These are phyloP conservation scores for Ophiocordyceps camponoti-rufipedis DNA, from an alignment of 2,329 filamentous ascomycete species.

Conservation along the genomic window DNA sequence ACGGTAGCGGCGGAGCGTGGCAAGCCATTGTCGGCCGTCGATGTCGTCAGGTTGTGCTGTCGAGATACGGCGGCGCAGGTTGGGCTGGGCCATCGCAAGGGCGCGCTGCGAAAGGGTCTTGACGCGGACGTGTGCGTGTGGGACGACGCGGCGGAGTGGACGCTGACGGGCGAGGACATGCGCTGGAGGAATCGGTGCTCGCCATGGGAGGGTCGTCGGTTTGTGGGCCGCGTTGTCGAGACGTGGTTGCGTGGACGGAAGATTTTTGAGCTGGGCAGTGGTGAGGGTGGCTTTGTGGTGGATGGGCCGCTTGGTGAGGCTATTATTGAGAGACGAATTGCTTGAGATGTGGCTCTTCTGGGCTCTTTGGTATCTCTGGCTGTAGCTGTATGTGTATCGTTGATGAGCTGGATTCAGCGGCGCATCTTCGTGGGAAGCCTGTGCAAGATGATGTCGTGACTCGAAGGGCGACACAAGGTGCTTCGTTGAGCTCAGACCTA, in stretches of 20 bases:
- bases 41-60: conserved; percentile 74
- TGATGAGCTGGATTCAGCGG: no score
- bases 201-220: conserved; percentile 67
- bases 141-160: conserved; percentile 66
- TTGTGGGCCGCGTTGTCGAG: conserved; percentile 63
- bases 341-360: neutral
- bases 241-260: conserved; percentile 67
- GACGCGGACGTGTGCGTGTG: conserved; percentile 87
- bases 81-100: conserved; percentile 64
- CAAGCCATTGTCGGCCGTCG: conserved; percentile 40
- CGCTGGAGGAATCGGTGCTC: conserved; percentile 87
- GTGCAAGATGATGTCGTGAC: neutral
- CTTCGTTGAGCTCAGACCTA: no score
- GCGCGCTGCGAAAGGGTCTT: conserved; percentile 56
- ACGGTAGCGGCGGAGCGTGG: conserved; percentile 53
- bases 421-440: no score
- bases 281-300: conserved; percentile 29
- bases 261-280: conserved; percentile 51
- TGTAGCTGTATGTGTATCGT: no score
- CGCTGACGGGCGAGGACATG: conserved; percentile 61
- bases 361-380: no score
- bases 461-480: no score
- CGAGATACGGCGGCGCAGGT: conserved; percentile 78
- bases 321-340: conserved; percentile 39
- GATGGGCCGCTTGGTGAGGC: conserved; percentile 29